Evolutionary conservation across 129 eudicot species (phyloP).

Genomic region (Tagetes patula): DNA sequence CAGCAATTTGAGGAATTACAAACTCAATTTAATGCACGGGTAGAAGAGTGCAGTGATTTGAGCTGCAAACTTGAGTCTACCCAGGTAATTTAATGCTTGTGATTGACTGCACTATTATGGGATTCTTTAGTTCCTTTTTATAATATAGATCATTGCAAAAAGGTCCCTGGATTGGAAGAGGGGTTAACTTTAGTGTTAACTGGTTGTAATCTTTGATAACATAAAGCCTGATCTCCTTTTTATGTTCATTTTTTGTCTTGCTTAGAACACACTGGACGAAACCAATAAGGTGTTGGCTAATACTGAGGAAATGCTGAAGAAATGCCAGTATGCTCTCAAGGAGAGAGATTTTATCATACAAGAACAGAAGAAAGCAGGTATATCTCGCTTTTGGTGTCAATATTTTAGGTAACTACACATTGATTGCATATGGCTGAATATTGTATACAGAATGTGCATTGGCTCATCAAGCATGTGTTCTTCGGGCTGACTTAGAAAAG

Average conservation of each 20-base stretch:
- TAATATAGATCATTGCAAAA: no score
- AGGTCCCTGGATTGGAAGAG: no score
- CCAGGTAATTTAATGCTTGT: slow-evolving; percentile 49
- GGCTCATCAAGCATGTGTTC: slow-evolving; percentile 84
- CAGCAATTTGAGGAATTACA: slow-evolving; percentile 17
- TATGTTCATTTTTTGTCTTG: not conserved
- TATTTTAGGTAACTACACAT: not conserved
- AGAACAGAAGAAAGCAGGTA: slow-evolving; percentile 96
- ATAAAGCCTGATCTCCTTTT: not conserved
- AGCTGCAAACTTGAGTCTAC: slow-evolving; percentile 68
- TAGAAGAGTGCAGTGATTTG: slow-evolving; percentile 57
- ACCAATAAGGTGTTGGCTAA: slow-evolving; percentile 58
- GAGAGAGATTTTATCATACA: slow-evolving; percentile 80
- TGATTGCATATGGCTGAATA: slow-evolving; percentile 11
- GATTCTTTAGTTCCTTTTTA: not conserved
- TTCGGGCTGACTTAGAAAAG: slow-evolving; percentile 88
- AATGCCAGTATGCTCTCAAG: slow-evolving; percentile 69
- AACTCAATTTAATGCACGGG: slow-evolving; percentile 37
- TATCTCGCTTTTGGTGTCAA: not conserved
- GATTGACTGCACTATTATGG: not conserved
- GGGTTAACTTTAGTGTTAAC: no score
- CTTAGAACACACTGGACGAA: slow-evolving; percentile 57
- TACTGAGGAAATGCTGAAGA: slow-evolving; percentile 67
- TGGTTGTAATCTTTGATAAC: not conserved
- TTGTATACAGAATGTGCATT: slow-evolving; percentile 71